Percentiles rank a stretch among this genome's conserved stretches.
phyloP scores from a whole-genome alignment of 1,284 basidiomycete species.

The Kalmanozyma brasiliensis region DNA sequence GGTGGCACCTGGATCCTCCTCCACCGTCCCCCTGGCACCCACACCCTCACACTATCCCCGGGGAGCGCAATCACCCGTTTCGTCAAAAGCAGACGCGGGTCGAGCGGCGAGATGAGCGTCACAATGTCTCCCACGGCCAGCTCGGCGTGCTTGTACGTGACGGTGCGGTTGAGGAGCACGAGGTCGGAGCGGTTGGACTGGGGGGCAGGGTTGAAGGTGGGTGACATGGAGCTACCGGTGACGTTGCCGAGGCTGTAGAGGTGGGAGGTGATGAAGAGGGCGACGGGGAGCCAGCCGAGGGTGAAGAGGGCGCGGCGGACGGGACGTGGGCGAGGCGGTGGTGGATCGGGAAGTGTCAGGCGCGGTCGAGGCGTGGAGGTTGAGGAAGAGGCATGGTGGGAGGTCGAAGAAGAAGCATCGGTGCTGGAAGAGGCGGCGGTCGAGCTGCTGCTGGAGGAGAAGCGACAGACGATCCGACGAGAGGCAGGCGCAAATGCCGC shows the following conservation, averaged over 20 bases:
- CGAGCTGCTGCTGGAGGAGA: background rate
- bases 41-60: slow-evolving; percentile 71
- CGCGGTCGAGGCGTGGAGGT: no score
- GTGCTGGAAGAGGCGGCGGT: slow-evolving; percentile 2
- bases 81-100: slow-evolving; percentile 70
- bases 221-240: slow-evolving; percentile 68
- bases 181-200: slow-evolving; percentile 71
- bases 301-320: slow-evolving; percentile 20
- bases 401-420: slow-evolving; percentile 1
- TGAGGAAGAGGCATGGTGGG: slow-evolving; percentile 10
- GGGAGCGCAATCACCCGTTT: slow-evolving; percentile 72
- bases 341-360: no score
- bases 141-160: slow-evolving; percentile 63
- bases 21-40: slow-evolving; percentile 37
- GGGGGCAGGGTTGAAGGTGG: slow-evolving; percentile 52
- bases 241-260: slow-evolving; percentile 70
- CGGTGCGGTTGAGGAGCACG: slow-evolving; percentile 71
- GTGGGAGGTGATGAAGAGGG: slow-evolving; percentile 70
- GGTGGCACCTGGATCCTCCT: slow-evolving; percentile 53
- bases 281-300: slow-evolving; percentile 71
- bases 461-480: background rate
- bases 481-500: background rate
- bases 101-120: slow-evolving; percentile 71
- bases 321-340: slow-evolving; percentile 1
- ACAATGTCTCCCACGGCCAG: slow-evolving; percentile 71